Evolutionary conservation across 2,329 filamentous ascomycete genomes (phyloP).

Genomic region (Sporothrix luriei): DNA sequence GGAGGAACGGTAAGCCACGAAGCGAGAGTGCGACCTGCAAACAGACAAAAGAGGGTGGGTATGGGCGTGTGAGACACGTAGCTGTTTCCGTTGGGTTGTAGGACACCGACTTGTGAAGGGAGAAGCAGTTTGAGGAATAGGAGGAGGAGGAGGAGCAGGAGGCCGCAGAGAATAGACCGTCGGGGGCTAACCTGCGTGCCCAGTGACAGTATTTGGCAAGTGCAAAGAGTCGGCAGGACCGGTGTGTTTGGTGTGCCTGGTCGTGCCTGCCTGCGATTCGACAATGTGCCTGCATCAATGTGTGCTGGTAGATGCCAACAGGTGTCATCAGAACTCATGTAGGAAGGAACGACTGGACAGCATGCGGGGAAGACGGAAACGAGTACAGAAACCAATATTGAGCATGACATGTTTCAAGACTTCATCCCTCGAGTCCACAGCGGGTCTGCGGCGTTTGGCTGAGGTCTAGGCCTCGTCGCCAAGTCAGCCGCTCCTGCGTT

Average conservation of each 20-base stretch:
- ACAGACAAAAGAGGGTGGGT: not conserved
- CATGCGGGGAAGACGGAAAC: no score
- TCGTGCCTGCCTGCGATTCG: not conserved
- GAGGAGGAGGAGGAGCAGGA: no score
- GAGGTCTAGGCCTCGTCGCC: not conserved
- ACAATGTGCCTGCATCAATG: not conserved
- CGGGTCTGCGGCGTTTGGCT: not conserved
- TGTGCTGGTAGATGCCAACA: not conserved
- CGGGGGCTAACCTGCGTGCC: not conserved
- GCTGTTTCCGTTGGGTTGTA: not conserved
- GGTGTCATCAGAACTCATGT: not conserved
- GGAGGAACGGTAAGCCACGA: not conserved
- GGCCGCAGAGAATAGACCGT: not conserved
- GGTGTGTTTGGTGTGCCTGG: no score
- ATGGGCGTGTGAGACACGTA: constrained; percentile 15
- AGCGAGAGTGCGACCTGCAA: constrained; percentile 14
- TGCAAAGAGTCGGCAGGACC: no score
- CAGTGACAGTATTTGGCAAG: no score
- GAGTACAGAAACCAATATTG: no score
- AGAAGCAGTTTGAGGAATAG: not conserved
- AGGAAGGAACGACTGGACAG: not conserved
- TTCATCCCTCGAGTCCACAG: constrained; percentile 14
- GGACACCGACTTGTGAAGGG: constrained; percentile 1
- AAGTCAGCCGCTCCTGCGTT: not conserved
- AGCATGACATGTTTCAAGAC: no score